A percentile compares a stretch with the other conserved stretches of the same genome.
Evolutionary conservation across 2,329 filamentous ascomycete genomes (phyloP).

Genomic region (Epichloe baconii): DNA sequence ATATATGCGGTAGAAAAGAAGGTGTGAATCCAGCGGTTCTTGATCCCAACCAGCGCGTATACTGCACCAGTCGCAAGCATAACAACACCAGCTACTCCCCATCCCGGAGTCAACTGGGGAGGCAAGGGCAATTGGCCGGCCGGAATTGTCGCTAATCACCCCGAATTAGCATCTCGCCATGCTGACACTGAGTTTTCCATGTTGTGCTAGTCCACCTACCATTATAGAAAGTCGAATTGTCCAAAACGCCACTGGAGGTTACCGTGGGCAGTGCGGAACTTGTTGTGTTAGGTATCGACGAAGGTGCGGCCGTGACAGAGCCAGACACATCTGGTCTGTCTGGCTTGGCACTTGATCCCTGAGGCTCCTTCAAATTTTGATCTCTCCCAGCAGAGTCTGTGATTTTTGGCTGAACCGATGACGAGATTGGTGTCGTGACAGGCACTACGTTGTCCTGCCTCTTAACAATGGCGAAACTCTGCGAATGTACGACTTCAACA

Average conservation of each 20-base stretch:
- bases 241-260: slow-evolving; percentile 9
- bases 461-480: slow-evolving; percentile 17
- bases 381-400: background rate
- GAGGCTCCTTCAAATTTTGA: background rate
- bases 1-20: slow-evolving; percentile 71
- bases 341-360: background rate
- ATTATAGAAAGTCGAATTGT: slow-evolving; percentile 21
- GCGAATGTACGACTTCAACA: slow-evolving; percentile 24
- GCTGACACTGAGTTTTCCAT: background rate
- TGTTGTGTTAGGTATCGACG: background rate
- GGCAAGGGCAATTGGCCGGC: slow-evolving; percentile 52
- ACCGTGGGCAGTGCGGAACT: slow-evolving; percentile 2
- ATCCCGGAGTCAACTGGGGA: slow-evolving; percentile 66
- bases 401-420: background rate
- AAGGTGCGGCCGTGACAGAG: background rate
- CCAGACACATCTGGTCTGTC: background rate
- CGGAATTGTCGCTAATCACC: slow-evolving; percentile 29
- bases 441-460: slow-evolving; percentile 20
- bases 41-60: slow-evolving; percentile 69
- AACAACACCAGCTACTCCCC: slow-evolving; percentile 65
- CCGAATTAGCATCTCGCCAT: slow-evolving; percentile 1
- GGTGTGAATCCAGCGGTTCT: slow-evolving; percentile 64
- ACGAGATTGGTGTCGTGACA: background rate
- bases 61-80: slow-evolving; percentile 59
- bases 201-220: slow-evolving; percentile 12